Conservation (phyloP, 768 basidiomycete species). For the Udeniomyces megalosporus region DNA sequence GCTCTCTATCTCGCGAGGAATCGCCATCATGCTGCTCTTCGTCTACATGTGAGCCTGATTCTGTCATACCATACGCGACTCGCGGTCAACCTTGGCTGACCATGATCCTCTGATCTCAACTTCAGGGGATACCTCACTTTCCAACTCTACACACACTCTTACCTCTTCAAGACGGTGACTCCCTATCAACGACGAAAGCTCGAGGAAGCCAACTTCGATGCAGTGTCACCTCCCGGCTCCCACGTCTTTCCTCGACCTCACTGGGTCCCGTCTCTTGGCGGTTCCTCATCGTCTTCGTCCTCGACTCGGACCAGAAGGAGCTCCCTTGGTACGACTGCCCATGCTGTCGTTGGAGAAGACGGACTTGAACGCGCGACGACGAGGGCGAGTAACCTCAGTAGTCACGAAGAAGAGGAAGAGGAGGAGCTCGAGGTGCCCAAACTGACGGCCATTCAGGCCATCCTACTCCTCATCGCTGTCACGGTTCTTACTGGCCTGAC, state of each 20-base stretch:
- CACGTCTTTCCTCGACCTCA: slow-evolving; percentile 10
- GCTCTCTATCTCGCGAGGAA: slow-evolving; percentile 9
- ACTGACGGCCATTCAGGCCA: slow-evolving; percentile 21
- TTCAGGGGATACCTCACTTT: slow-evolving; percentile 6
- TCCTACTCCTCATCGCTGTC: slow-evolving; percentile 21
- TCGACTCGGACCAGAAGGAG: not conserved
- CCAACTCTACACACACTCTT: slow-evolving; percentile 14
- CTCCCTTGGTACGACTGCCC: no score
- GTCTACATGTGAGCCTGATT: slow-evolving; percentile 1
- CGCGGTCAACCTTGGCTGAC: not conserved
- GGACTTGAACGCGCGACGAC: no score
- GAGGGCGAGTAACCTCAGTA: no score
- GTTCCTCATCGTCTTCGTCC: slow-evolving; percentile 11
- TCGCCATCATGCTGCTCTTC: slow-evolving; percentile 6
- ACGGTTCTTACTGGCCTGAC: slow-evolving; percentile 25
- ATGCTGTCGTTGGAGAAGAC: no score
- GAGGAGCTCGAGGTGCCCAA: slow-evolving; percentile 15
- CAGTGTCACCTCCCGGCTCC: slow-evolving; percentile 7
- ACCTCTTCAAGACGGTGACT: slow-evolving; percentile 12
- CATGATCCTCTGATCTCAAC: not conserved
- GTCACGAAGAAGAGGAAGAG: slow-evolving; percentile 15
- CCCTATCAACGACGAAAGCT: slow-evolving; percentile 7
- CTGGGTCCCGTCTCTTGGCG: slow-evolving; percentile 10
- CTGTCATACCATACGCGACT: no score
- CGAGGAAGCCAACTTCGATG: not conserved